These are phyloP conservation scores for Lagerstroemia speciosa DNA, from an alignment of 345 rosid genomes.

Conservation along the genomic window DNA sequence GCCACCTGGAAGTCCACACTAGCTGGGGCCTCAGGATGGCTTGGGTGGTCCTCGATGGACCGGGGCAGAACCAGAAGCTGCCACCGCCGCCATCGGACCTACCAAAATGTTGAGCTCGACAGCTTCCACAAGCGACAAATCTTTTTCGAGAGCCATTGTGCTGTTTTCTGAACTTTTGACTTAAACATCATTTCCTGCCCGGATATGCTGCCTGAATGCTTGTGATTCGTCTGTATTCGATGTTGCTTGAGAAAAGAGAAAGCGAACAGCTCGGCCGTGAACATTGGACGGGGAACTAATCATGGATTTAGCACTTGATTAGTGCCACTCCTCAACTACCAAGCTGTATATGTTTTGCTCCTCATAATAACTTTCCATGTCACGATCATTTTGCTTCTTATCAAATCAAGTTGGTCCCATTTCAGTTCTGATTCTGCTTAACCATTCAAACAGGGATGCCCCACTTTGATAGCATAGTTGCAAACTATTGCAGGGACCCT, in stretches of 20 bases:
- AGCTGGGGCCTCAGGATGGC: constrained; percentile 76
- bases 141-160: background rate
- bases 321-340: constrained; percentile 7
- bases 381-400: constrained; percentile 9
- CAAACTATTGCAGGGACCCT: no score
- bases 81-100: constrained; percentile 62
- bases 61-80: constrained; percentile 55
- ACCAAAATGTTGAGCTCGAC: constrained; percentile 47
- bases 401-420: constrained; percentile 7
- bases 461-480: background rate
- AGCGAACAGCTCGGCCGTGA: constrained; percentile 6
- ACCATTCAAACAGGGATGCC: constrained; percentile 1
- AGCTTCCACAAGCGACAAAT: background rate
- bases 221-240: background rate
- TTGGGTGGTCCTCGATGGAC: constrained; percentile 59
- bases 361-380: background rate
- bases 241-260: constrained; percentile 7
- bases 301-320: background rate
- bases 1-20: constrained; percentile 59
- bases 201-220: background rate
- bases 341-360: background rate
- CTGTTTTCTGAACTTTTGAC: background rate
- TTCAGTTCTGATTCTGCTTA: background rate
- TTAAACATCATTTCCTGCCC: background rate
- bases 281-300: background rate